Evolutionary conservation across 1,284 basidiomycete species (phyloP).

Genomic region (Fomitopsis palustris): DNA sequence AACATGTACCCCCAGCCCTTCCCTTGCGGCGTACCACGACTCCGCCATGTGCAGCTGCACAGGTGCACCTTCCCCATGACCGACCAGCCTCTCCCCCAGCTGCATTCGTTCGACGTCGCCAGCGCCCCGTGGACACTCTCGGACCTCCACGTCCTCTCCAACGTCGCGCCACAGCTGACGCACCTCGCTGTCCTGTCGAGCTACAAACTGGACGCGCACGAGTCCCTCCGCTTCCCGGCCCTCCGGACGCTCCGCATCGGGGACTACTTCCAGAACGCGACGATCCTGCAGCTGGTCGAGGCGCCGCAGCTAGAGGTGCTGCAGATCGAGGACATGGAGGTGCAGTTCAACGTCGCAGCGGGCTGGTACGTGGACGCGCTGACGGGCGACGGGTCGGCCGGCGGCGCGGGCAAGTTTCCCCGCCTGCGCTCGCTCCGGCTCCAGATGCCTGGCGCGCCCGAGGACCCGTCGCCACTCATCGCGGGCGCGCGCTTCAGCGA

Average conservation of each 20-base stretch:
- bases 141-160: slow-evolving; percentile 1
- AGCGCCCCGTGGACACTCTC: slow-evolving; percentile 3
- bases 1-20: slow-evolving; percentile 4
- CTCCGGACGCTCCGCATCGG: slow-evolving; percentile 1
- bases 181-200: slow-evolving; percentile 3
- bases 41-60: slow-evolving; percentile 3
- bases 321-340: slow-evolving; percentile 7
- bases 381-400: neutral
- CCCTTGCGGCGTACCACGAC: neutral
- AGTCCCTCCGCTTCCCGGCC: neutral
- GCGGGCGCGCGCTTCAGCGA: neutral
- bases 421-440: slow-evolving; percentile 3
- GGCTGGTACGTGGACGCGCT: slow-evolving; percentile 6
- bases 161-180: neutral
- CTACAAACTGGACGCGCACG: slow-evolving; percentile 1
- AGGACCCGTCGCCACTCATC: slow-evolving; percentile 6
- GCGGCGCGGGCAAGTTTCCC: slow-evolving; percentile 1
- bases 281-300: neutral
- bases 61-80: slow-evolving; percentile 1
- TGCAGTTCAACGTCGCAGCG: neutral
- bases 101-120: slow-evolving; percentile 1
- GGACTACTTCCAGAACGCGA: slow-evolving; percentile 4
- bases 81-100: neutral
- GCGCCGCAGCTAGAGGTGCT: slow-evolving; percentile 4
- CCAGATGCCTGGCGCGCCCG: slow-evolving; percentile 4